Percentiles rank a stretch among this genome's conserved stretches.
phyloP scores from a whole-genome alignment of 2,329 filamentous ascomycete species.

The Plenodomus biglobosus region DNA sequence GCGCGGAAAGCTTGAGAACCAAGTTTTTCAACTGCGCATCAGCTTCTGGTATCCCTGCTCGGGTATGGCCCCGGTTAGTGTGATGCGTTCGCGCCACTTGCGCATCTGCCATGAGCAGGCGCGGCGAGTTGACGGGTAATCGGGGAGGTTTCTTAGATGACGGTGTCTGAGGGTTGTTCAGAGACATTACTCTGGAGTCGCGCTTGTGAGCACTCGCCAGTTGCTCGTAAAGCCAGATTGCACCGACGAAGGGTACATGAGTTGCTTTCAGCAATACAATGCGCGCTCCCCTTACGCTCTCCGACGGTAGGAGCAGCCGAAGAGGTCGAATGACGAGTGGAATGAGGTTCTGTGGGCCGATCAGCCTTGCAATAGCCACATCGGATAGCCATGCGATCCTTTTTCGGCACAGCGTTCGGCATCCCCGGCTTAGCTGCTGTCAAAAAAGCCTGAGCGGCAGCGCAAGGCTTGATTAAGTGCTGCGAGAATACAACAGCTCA shows the following conservation, averaged over 20 bases:
- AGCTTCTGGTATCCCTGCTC: slow-evolving; percentile 24
- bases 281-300: slow-evolving; percentile 62
- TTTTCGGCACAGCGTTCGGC: background rate
- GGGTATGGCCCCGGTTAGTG: slow-evolving; percentile 25
- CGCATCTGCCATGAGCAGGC: slow-evolving; percentile 28
- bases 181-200: slow-evolving; percentile 24
- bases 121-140: slow-evolving; percentile 38
- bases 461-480: slow-evolving; percentile 18
- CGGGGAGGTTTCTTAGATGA: slow-evolving; percentile 30
- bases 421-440: slow-evolving; percentile 4
- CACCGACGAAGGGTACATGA: slow-evolving; percentile 67
- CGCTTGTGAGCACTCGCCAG: slow-evolving; percentile 29
- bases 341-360: slow-evolving; percentile 63
- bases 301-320: slow-evolving; percentile 66
- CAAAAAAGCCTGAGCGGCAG: slow-evolving; percentile 33
- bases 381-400: background rate
- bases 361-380: slow-evolving; percentile 32
- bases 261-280: slow-evolving; percentile 62
- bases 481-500: slow-evolving; percentile 2
- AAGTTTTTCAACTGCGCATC: slow-evolving; percentile 41
- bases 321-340: slow-evolving; percentile 73
- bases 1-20: slow-evolving; percentile 43
- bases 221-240: slow-evolving; percentile 68
- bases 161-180: slow-evolving; percentile 39
- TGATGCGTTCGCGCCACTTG: slow-evolving; percentile 22